Percentiles rank a stretch among this genome's conserved stretches.
Evolutionary conservation across 2,329 filamentous ascomycete genomes (phyloP).

Genomic region (Chaetomiaceae sp.): DNA sequence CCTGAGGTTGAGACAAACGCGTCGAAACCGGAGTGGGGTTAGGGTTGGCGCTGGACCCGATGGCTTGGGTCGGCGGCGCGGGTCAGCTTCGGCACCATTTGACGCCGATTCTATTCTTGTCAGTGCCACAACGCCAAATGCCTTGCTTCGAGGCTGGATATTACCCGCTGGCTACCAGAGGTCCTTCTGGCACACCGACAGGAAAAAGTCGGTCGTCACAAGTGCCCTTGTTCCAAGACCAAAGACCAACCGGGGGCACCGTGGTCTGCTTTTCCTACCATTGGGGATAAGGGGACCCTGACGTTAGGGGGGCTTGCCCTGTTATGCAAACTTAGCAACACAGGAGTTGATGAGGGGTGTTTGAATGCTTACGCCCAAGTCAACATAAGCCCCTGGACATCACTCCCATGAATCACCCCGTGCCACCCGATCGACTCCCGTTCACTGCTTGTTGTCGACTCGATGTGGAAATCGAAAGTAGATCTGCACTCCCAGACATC

Average conservation of each 20-base stretch:
- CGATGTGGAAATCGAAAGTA: constrained; percentile 1
- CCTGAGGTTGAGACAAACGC: too few relatives aligned
- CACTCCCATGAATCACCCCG: neutral
- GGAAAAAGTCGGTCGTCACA: too few relatives aligned
- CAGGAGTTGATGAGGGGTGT: too few relatives aligned
- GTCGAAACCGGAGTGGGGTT: neutral
- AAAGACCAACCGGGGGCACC: too few relatives aligned
- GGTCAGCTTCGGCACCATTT: constrained; percentile 8
- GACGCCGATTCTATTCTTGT: constrained; percentile 10
- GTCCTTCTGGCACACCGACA: too few relatives aligned
- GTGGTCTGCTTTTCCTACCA: too few relatives aligned
- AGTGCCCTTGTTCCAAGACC: too few relatives aligned
- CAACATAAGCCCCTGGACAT: constrained; percentile 11
- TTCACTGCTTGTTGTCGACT: neutral
- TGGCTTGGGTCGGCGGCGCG: neutral
- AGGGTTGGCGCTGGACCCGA: neutral
- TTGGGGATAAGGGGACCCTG: too few relatives aligned
- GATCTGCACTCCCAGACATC: neutral
- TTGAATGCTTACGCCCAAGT: constrained; percentile 4
- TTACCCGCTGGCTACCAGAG: neutral
- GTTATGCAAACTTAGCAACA: too few relatives aligned
- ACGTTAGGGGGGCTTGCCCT: too few relatives aligned
- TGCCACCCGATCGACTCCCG: neutral
- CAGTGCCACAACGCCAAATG: neutral
- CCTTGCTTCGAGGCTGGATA: neutral